phyloP scores from a whole-genome alignment of 208 protist species.

The Leishmania braziliensis region DNA sequence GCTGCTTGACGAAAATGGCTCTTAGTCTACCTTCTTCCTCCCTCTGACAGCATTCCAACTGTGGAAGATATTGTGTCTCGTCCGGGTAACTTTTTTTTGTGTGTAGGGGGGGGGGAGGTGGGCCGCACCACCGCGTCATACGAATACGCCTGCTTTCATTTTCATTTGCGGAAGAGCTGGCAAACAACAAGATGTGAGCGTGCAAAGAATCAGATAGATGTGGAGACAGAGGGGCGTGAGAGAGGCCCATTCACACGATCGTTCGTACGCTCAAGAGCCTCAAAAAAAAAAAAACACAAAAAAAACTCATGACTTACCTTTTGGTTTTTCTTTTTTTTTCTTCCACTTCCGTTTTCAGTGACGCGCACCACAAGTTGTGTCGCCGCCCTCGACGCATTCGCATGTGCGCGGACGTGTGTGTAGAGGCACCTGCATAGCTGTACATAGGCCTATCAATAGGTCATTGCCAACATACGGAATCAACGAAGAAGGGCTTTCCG shows the following conservation, averaged over 20 bases:
- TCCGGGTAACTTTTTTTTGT: neutral
- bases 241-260: neutral
- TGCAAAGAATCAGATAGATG: neutral
- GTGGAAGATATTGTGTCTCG: neutral
- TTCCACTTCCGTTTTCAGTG: neutral
- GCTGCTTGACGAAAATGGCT: too few relatives aligned
- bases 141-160: neutral
- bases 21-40: too few relatives aligned
- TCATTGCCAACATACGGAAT: neutral
- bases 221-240: neutral
- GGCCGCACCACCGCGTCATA: neutral
- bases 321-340: neutral
- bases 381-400: neutral
- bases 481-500: neutral
- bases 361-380: neutral
- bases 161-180: neutral
- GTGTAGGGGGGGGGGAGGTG: neutral
- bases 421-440: neutral
- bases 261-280: neutral
- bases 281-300: neutral
- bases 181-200: neutral
- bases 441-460: neutral
- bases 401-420: neutral
- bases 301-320: neutral
- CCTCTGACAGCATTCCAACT: neutral